Evolutionary conservation across 495 filamentous ascomycete species (phyloP).

Genomic region (Tuber umbilicatum): DNA sequence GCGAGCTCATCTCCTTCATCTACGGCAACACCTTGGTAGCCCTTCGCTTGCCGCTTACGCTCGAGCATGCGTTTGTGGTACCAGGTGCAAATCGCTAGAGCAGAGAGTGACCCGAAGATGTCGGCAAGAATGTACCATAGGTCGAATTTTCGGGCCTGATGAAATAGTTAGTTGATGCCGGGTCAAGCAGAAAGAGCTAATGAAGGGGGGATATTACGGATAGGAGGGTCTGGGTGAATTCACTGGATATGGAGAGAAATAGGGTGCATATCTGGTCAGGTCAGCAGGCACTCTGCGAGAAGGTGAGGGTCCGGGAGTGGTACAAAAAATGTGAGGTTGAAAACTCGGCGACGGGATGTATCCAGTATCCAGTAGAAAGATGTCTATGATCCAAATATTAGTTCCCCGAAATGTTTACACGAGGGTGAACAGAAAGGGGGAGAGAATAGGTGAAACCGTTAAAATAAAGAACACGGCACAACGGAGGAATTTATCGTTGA

Average conservation of each 20-base stretch:
- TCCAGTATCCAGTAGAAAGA: constrained; percentile 97
- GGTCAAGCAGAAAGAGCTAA: neutral
- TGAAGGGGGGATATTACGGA: constrained; percentile 15
- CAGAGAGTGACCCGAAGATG: constrained; percentile 66
- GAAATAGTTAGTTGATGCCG: constrained; percentile 1
- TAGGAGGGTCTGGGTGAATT: constrained; percentile 72
- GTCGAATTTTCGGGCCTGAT: constrained; percentile 62
- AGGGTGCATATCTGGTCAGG: constrained; percentile 33
- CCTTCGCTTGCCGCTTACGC: constrained; percentile 64
- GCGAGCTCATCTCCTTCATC: constrained; percentile 40
- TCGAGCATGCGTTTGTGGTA: constrained; percentile 96
- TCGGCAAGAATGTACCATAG: constrained; percentile 81
- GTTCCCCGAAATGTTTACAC: neutral
- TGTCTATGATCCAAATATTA: constrained; percentile 42
- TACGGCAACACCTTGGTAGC: constrained; percentile 31
- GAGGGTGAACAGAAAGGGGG: neutral
- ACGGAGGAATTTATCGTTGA: constrained; percentile 88
- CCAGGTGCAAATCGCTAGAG: constrained; percentile 68
- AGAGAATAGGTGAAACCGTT: constrained; percentile 46
- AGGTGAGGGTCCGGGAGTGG: constrained; percentile 58
- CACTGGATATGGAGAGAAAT: constrained; percentile 63
- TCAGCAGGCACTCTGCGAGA: constrained; percentile 3
- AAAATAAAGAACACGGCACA: constrained; percentile 82
- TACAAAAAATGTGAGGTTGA: constrained; percentile 77
- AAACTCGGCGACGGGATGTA: constrained; percentile 70